These are phyloP conservation scores for Rutstroemia sp. DNA, from an alignment of 2,329 filamentous ascomycete species.

Conservation along the genomic window DNA sequence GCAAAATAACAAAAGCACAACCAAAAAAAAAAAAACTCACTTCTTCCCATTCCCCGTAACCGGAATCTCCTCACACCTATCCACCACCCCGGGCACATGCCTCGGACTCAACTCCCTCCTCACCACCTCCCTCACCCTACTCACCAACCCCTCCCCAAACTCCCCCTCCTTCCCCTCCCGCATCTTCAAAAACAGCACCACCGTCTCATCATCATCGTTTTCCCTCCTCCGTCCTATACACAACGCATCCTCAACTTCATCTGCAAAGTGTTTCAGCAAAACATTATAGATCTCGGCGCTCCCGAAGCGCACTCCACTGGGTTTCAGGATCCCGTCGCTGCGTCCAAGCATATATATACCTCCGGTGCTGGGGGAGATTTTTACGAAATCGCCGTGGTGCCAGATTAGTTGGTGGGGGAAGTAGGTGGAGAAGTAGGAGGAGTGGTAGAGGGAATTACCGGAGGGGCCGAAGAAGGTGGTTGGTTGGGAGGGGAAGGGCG, in stretches of 20 bases:
- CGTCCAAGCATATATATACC: slow-evolving; percentile 86
- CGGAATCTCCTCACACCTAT: slow-evolving; percentile 72
- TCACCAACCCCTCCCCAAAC: slow-evolving; percentile 54
- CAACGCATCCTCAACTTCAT: slow-evolving; percentile 74
- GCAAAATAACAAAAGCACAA: no score
- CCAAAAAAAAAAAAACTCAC: slow-evolving; percentile 40
- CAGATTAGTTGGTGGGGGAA: slow-evolving; percentile 47
- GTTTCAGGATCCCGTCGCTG: slow-evolving; percentile 89
- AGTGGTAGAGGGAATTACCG: slow-evolving; percentile 66
- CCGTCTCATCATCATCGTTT: slow-evolving; percentile 25
- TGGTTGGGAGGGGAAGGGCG: slow-evolving; percentile 85
- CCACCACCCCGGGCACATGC: slow-evolving; percentile 80
- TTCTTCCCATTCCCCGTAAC: slow-evolving; percentile 96
- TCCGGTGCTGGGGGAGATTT: slow-evolving; percentile 60
- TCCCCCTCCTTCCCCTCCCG: slow-evolving; percentile 21
- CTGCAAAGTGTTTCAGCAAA: slow-evolving; percentile 73
- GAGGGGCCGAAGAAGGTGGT: slow-evolving; percentile 76
- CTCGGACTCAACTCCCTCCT: slow-evolving; percentile 75
- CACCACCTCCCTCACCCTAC: slow-evolving; percentile 59
- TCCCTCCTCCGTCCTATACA: slow-evolving; percentile 70
- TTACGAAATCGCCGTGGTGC: slow-evolving; percentile 93
- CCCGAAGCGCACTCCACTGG: slow-evolving; percentile 83
- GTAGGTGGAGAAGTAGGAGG: slow-evolving; percentile 85
- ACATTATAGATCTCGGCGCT: slow-evolving; percentile 95
- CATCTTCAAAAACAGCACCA: slow-evolving; percentile 86